Evolutionary conservation across 805 yeast genomes (phyloP).

Genomic region (Saturnispora hagleri): DNA sequence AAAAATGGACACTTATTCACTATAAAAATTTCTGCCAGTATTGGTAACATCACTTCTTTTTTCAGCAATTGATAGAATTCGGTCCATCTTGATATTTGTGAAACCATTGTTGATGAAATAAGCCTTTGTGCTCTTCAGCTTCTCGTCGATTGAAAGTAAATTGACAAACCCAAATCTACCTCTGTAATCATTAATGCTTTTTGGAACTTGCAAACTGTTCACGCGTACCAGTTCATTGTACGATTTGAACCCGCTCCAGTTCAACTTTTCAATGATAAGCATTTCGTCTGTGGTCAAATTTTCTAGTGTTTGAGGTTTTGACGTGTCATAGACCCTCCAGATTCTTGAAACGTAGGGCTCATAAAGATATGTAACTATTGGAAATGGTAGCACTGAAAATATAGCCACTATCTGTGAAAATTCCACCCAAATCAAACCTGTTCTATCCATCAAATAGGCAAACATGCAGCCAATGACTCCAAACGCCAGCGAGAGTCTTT

Average conservation of each 20-base stretch:
- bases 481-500: slow-evolving; percentile 53
- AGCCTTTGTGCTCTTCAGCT: slow-evolving; percentile 28
- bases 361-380: slow-evolving; percentile 46
- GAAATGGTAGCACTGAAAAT: slow-evolving; percentile 44
- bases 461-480: slow-evolving; percentile 52
- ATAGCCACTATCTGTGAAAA: slow-evolving; percentile 35
- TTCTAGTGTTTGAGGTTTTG: slow-evolving; percentile 56
- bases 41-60: slow-evolving; percentile 49
- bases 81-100: slow-evolving; percentile 77
- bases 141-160: slow-evolving; percentile 34
- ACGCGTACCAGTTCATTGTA: slow-evolving; percentile 54
- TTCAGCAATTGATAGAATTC: slow-evolving; percentile 80
- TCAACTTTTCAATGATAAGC: slow-evolving; percentile 57
- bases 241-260: slow-evolving; percentile 55
- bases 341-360: slow-evolving; percentile 63
- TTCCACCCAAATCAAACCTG: slow-evolving; percentile 43
- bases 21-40: slow-evolving; percentile 47
- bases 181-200: slow-evolving; percentile 20
- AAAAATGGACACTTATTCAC: not conserved
- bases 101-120: slow-evolving; percentile 62
- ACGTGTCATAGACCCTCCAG: slow-evolving; percentile 57
- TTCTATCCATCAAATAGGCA: slow-evolving; percentile 47
- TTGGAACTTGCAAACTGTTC: slow-evolving; percentile 34
- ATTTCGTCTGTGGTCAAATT: slow-evolving; percentile 53
- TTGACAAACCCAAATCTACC: slow-evolving; percentile 41